phyloP scores from a whole-genome alignment of 116 monocot genomes.

The Phalaenopsis hybrid region DNA sequence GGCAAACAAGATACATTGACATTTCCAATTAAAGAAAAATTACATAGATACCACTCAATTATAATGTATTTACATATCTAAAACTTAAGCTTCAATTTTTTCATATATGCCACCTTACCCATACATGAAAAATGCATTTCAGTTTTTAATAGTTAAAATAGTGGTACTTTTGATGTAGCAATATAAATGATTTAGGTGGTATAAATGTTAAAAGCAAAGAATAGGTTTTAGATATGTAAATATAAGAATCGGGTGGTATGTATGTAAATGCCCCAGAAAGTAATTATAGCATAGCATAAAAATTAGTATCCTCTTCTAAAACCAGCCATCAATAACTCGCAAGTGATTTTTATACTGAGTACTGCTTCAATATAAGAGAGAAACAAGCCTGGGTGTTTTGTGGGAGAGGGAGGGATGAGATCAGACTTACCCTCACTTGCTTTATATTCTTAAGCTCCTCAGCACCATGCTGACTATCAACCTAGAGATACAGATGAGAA shows the following conservation, averaged over 20 bases:
- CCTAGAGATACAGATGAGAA: conserved; percentile 30
- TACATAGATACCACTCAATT: no score
- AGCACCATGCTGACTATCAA: conserved; percentile 50
- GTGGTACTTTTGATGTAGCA: no score
- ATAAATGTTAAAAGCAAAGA: no score
- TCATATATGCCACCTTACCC: no score
- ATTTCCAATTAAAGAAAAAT: neutral
- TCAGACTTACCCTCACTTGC: conserved; percentile 70
- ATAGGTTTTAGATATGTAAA: no score
- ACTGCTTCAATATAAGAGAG: neutral
- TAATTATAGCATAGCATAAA: neutral
- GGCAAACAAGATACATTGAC: neutral
- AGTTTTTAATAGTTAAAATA: no score
- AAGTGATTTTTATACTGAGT: neutral
- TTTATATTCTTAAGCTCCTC: conserved; percentile 78
- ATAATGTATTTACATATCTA: no score
- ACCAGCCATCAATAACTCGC: neutral
- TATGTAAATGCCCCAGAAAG: no score
- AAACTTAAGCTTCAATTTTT: no score
- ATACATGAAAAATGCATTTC: no score
- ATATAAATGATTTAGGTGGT: no score
- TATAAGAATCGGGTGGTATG: neutral
- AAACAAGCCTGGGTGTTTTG: neutral
- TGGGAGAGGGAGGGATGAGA: neutral
- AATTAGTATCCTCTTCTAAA: neutral